phyloP scores from a whole-genome alignment of 2,329 filamentous ascomycete genomes.

The Bipolaris gigantea region DNA sequence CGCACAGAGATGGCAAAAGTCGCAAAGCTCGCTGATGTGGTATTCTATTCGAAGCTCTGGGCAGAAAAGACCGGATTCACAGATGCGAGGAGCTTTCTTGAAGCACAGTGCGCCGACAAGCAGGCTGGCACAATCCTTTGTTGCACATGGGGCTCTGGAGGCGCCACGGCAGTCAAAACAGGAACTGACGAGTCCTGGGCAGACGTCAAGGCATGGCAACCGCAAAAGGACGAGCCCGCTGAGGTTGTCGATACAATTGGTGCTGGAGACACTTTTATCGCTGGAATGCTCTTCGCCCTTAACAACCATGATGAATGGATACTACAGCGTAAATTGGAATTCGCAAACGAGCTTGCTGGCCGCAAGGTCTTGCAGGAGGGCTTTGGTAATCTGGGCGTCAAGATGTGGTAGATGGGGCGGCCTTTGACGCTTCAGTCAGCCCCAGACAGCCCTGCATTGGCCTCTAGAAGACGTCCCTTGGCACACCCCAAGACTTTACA shows the following conservation, averaged over 20 bases:
- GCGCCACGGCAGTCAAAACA: constrained; percentile 53
- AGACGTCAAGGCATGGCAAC: constrained; percentile 15
- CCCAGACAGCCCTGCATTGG: neutral
- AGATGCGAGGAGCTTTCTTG: constrained; percentile 39
- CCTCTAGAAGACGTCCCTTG: neutral
- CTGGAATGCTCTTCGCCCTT: constrained; percentile 68
- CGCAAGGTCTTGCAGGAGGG: constrained; percentile 69
- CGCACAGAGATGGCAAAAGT: constrained; percentile 62
- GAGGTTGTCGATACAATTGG: constrained; percentile 62
- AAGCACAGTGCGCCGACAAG: constrained; percentile 19
- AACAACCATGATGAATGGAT: constrained; percentile 57
- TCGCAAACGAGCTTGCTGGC: constrained; percentile 68
- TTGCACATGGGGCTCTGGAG: constrained; percentile 63
- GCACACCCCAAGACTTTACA: neutral
- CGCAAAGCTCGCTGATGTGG: constrained; percentile 65
- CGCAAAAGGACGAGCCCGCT: neutral
- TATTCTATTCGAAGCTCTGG: constrained; percentile 75
- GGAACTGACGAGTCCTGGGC: neutral
- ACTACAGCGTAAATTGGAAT: constrained; percentile 54
- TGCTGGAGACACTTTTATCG: constrained; percentile 75
- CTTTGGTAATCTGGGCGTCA: constrained; percentile 49
- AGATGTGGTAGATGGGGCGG: constrained; percentile 4
- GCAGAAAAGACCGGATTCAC: constrained; percentile 52
- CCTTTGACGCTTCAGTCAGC: neutral
- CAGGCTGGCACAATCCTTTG: constrained; percentile 51